Conservation (phyloP, 1,139 yeast genomes). For the Kurtzmaniella natalensis region DNA sequence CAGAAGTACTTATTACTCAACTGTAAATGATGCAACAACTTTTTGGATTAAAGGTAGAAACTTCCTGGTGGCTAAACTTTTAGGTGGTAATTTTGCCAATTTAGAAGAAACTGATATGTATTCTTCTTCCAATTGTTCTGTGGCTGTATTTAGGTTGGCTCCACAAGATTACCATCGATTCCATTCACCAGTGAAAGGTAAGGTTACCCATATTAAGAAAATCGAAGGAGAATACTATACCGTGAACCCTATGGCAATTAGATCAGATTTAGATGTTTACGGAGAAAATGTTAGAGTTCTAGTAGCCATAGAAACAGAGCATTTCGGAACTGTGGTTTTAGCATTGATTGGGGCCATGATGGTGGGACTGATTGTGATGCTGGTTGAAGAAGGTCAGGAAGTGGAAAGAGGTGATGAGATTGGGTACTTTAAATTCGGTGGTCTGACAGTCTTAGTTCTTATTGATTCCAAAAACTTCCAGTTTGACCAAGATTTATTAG, state of each 20-base stretch:
- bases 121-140: slow-evolving; percentile 44
- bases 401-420: slow-evolving; percentile 75
- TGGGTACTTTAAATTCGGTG: slow-evolving; percentile 95
- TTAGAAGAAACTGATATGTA: slow-evolving; percentile 40
- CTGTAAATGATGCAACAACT: slow-evolving; percentile 60
- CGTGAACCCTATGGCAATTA: slow-evolving; percentile 94
- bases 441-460: slow-evolving; percentile 74
- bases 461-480: slow-evolving; percentile 29
- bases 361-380: slow-evolving; percentile 87
- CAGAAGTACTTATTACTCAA: slow-evolving; percentile 67
- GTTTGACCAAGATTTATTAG: slow-evolving; percentile 71
- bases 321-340: slow-evolving; percentile 73
- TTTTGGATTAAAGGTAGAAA: slow-evolving; percentile 89
- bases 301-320: slow-evolving; percentile 67
- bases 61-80: slow-evolving; percentile 64
- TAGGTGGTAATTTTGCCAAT: slow-evolving; percentile 52
- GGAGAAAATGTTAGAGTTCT: slow-evolving; percentile 85
- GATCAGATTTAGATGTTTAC: slow-evolving; percentile 84
- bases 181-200: slow-evolving; percentile 82
- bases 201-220: slow-evolving; percentile 56
- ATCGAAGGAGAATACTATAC: slow-evolving; percentile 92
- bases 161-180: slow-evolving; percentile 97
- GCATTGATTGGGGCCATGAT: slow-evolving; percentile 97
- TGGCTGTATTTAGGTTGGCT: slow-evolving; percentile 83
- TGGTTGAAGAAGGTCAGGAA: slow-evolving; percentile 56